phyloP scores from a whole-genome alignment of 169 alveolate genomes.

The Eimeria falciformis region DNA sequence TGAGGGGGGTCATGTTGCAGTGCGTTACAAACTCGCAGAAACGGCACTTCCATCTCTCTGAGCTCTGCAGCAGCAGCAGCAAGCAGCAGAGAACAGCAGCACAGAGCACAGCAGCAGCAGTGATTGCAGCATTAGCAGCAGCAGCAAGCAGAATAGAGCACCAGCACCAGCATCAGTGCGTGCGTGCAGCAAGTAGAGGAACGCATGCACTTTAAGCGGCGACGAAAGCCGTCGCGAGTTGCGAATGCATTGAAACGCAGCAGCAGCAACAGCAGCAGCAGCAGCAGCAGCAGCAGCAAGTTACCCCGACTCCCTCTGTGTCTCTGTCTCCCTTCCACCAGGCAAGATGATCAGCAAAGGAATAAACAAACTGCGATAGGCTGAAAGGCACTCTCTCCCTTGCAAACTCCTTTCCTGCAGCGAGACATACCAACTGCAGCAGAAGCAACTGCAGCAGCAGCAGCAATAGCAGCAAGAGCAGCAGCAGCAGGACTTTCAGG shows the following conservation, averaged over 20 bases:
- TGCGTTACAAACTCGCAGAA: conserved; percentile 11
- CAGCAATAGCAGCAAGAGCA: neutral
- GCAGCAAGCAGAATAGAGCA: neutral
- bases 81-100: neutral
- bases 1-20: conserved; percentile 29
- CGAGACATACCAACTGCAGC: conserved; percentile 12
- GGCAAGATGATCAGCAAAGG: neutral
- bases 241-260: no score
- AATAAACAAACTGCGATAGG: neutral
- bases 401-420: conserved; percentile 26
- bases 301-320: conserved; percentile 21
- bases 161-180: neutral
- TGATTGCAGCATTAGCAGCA: neutral
- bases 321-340: conserved; percentile 4
- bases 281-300: neutral
- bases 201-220: no score
- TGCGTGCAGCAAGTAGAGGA: no score
- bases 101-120: neutral
- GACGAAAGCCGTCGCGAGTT: no score
- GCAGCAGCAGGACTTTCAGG: neutral
- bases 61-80: conserved; percentile 53
- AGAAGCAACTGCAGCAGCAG: conserved; percentile 6
- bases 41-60: conserved; percentile 13
- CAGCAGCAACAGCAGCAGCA: neutral
- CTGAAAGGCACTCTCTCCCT: conserved; percentile 1